A percentile compares a stretch with the other conserved stretches of the same genome.
phyloP scores from a whole-genome alignment of 1,284 basidiomycete genomes.

The Apiotrichum gracile region DNA sequence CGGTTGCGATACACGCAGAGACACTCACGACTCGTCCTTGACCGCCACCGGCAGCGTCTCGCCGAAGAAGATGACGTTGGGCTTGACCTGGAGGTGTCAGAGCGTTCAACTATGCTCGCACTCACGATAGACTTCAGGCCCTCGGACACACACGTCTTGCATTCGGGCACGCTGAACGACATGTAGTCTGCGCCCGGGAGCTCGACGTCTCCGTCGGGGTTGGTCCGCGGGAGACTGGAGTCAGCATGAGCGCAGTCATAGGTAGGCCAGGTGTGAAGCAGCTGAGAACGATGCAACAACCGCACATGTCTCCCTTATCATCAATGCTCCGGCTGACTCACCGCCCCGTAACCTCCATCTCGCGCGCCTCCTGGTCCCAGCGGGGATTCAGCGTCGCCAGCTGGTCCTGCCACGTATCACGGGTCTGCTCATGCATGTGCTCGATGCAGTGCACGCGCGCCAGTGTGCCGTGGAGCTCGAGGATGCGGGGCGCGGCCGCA shows the following conservation, averaged over 20 bases:
- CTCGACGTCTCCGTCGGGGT: constrained; percentile 90
- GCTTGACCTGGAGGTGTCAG: constrained; percentile 55
- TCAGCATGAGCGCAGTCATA: not conserved
- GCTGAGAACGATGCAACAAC: no score
- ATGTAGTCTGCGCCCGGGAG: constrained; percentile 68
- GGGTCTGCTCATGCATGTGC: constrained; percentile 60
- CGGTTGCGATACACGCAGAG: not conserved
- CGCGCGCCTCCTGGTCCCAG: constrained; percentile 66
- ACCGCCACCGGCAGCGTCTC: constrained; percentile 65
- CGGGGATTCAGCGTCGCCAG: constrained; percentile 67
- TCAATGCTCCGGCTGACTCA: constrained; percentile 7
- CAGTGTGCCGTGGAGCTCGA: constrained; percentile 84
- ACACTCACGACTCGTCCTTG: constrained; percentile 64
- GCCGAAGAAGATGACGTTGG: constrained; percentile 78
- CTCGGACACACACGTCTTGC: constrained; percentile 58
- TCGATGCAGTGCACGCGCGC: constrained; percentile 70
- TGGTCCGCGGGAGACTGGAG: constrained; percentile 61
- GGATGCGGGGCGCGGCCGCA: constrained; percentile 51
- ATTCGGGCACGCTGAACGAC: constrained; percentile 72
- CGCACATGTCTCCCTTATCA: no score
- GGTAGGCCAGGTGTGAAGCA: not conserved
- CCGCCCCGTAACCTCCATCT: constrained; percentile 59
- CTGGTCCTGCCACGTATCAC: constrained; percentile 67
- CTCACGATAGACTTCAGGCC: constrained; percentile 5
- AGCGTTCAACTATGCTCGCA: not conserved